Conservation (phyloP, 257 asterid genomes). For the Ehretia macrophylla region DNA sequence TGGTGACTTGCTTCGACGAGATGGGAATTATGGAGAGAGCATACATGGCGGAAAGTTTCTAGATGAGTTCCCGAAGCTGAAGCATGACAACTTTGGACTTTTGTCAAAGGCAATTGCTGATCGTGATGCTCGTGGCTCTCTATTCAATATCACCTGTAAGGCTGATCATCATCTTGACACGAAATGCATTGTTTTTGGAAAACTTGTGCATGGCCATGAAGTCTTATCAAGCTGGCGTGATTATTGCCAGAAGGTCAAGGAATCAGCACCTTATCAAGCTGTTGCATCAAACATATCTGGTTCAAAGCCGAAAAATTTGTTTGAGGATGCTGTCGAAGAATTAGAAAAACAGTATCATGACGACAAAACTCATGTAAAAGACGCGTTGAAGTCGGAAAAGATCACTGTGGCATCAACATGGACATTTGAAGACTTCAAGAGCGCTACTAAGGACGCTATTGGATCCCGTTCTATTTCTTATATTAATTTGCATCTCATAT, state of each 20-base stretch:
- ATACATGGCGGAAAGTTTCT: no score
- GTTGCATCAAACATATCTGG: constrained; percentile 81
- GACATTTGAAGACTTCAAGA: constrained; percentile 76
- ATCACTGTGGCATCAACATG: constrained; percentile 58
- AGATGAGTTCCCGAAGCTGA: no score
- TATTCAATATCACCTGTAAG: no score
- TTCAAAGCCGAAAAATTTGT: constrained; percentile 90
- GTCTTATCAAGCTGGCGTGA: constrained; percentile 90
- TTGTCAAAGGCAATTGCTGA: no score
- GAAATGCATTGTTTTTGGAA: no score
- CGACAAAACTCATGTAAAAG: constrained; percentile 70
- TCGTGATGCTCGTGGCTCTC: no score
- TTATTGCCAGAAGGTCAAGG: constrained; percentile 80
- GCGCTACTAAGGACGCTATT: constrained; percentile 44
- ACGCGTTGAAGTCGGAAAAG: constrained; percentile 74
- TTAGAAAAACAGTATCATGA: constrained; percentile 88
- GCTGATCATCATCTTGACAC: no score
- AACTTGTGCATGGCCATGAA: no score
- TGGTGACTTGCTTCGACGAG: no score
- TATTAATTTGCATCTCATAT: constrained; percentile 80
- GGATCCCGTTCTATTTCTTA: constrained; percentile 51
- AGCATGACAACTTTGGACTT: no score
- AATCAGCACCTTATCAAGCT: constrained; percentile 71
- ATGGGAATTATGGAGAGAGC: no score
- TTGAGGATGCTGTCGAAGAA: constrained; percentile 81